A percentile compares a stretch with the other conserved stretches of the same genome.
Evolutionary conservation across 2,329 filamentous ascomycete species (phyloP).

Genomic region (Teratosphaeria pseudoeucalypti): DNA sequence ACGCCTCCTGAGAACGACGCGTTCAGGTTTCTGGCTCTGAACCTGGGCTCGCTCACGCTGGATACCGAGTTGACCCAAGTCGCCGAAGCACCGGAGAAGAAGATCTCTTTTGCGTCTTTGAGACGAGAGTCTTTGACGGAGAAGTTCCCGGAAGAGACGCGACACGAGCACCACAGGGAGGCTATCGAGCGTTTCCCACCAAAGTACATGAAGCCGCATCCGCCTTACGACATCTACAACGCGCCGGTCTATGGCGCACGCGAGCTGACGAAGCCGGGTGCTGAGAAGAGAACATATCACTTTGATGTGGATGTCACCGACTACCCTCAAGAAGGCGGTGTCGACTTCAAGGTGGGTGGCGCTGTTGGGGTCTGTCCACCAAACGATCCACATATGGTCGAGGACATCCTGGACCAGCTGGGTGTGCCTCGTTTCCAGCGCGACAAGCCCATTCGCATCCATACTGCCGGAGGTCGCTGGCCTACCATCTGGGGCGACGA

Average conservation of each 20-base stretch:
- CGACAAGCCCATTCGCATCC: conserved; percentile 70
- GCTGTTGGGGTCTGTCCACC: conserved; percentile 89
- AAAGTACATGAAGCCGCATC: conserved; percentile 84
- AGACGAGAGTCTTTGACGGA: conserved; percentile 40
- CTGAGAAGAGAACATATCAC: conserved; percentile 94
- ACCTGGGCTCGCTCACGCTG: conserved; percentile 61
- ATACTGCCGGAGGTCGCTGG: conserved; percentile 76
- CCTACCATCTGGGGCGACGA: conserved; percentile 98
- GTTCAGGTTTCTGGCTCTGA: conserved; percentile 67
- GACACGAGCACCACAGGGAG: conserved; percentile 29
- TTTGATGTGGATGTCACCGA: conserved; percentile 95
- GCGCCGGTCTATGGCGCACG: conserved; percentile 77
- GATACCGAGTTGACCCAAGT: conserved; percentile 61
- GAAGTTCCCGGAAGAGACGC: conserved; percentile 39
- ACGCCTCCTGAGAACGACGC: conserved; percentile 68
- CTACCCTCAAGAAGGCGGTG: conserved; percentile 72
- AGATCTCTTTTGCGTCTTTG: conserved; percentile 41
- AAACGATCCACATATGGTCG: conserved; percentile 66
- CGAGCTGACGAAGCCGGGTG: conserved; percentile 76
- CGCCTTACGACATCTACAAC: conserved; percentile 82
- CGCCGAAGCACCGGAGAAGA: conserved; percentile 63
- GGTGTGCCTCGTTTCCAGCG: conserved; percentile 71
- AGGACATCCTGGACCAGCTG: conserved; percentile 74
- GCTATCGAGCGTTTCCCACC: conserved; percentile 58
- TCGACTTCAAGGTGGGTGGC: conserved; percentile 93